Evolutionary conservation across 148 eudicot genomes (phyloP).

Genomic region (Polygonum maritimum): DNA sequence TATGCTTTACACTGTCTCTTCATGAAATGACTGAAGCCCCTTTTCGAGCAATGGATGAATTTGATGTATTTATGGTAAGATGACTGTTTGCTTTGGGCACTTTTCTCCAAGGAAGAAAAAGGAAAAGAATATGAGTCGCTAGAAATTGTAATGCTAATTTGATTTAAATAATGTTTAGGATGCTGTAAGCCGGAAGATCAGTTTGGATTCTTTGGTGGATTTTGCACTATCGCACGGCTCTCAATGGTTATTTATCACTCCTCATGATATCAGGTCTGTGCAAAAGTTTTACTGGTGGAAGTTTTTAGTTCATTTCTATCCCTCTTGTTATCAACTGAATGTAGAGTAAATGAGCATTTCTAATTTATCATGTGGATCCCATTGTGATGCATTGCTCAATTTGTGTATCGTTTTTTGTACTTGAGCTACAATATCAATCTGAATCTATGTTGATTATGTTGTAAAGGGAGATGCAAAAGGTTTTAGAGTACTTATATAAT

Average conservation of each 20-base stretch:
- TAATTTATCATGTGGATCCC: background rate
- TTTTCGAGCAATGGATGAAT: conserved; percentile 98
- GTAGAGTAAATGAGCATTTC: background rate
- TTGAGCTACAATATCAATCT: background rate
- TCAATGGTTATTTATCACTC: conserved; percentile 97
- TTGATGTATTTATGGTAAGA: conserved; percentile 94
- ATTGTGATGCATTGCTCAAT: background rate
- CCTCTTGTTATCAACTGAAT: background rate
- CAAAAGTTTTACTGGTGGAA: background rate
- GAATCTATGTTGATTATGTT: background rate
- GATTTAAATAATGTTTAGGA: conserved; percentile 38
- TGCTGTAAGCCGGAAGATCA: conserved; percentile 96
- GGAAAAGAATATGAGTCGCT: background rate
- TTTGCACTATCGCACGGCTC: conserved; percentile 83
- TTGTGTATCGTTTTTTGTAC: background rate
- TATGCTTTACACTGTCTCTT: conserved; percentile 93
- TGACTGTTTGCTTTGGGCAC: background rate
- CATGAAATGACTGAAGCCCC: conserved; percentile 99
- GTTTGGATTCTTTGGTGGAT: conserved; percentile 83
- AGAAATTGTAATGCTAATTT: background rate
- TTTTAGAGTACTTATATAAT: no score
- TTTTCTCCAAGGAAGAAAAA: background rate
- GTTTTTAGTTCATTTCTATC: background rate
- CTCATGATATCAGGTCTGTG: conserved; percentile 88
- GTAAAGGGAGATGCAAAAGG: no score